A percentile compares a stretch with the other conserved stretches of the same genome.
Conservation (phyloP, 371 early-diverging fungal species). For the Mucor sp. region DNA sequence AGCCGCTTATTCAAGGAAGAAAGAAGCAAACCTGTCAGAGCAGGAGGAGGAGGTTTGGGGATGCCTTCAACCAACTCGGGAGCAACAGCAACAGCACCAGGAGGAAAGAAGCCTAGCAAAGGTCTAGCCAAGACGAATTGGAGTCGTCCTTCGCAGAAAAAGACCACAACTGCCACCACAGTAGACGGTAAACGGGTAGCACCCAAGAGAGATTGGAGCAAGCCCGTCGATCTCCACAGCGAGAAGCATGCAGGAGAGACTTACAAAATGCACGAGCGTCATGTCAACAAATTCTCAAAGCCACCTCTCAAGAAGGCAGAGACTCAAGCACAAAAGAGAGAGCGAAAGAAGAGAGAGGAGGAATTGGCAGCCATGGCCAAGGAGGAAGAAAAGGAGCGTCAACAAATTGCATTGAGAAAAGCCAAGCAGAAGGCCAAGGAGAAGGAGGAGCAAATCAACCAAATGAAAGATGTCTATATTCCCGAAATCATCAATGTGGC, state of each 20-base stretch:
- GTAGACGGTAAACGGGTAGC: conserved; percentile 13
- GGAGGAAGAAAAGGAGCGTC: conserved; percentile 31
- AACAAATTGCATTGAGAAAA: conserved; percentile 20
- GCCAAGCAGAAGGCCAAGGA: conserved; percentile 36
- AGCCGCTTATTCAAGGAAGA: conserved; percentile 2
- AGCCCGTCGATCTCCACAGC: conserved; percentile 32
- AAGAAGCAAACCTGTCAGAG: not conserved
- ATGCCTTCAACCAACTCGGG: not conserved
- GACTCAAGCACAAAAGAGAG: conserved; percentile 25
- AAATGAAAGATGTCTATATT: conserved; percentile 70
- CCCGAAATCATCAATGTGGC: conserved; percentile 85
- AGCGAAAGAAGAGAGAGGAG: conserved; percentile 42
- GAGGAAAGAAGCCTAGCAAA: conserved; percentile 1
- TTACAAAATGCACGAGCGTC: conserved; percentile 27
- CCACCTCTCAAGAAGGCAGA: conserved; percentile 16
- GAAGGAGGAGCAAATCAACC: conserved; percentile 20
- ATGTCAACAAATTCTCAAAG: conserved; percentile 27
- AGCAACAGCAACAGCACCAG: not conserved
- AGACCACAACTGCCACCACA: not conserved
- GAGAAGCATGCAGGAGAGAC: conserved; percentile 36
- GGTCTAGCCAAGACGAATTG: conserved; percentile 11
- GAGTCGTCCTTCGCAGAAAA: not conserved
- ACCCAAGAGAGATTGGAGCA: conserved; percentile 36
- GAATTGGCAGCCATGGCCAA: conserved; percentile 25
- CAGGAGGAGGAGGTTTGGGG: not conserved